Base-by-base conservation (phyloP, 148 eudicot species). In the Oxyria digyna region DNA sequence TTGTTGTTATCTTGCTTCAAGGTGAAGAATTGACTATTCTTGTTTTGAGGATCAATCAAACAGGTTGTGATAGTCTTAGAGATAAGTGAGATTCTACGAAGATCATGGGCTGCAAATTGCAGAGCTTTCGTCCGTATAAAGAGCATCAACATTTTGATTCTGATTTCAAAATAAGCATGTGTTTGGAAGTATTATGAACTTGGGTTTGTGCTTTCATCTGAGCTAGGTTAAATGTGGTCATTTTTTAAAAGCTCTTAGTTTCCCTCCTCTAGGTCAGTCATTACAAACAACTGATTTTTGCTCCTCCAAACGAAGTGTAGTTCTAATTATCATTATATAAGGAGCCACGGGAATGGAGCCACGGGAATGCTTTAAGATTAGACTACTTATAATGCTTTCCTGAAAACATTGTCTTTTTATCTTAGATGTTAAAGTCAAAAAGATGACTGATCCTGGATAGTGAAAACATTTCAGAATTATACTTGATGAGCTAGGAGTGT, bases 221-320 rank as follows among this genome's bases (percentile, higher is more conserved):
- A 24, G 27, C 27, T 27, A 26, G 64, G 64, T 8, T 57, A 26
- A 4, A 59, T 29, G 15, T 29, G 38, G 65, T 59, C 4, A 4
- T 38, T 38, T 5, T 38, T 38, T 4, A 38, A 38, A 38, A 38
- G 41, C 8, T 38, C 8, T 38, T 38, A 33, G 5, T 2, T 33
- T 33, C 5, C n/a, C n/a, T 33, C 37, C 37, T 33, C 9, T 55
- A 33, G 62, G 62, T 11, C 20, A 29, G 9, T 59, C 38, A 31
- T 27, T 31, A 31, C 14, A 14, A 29, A 59, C 20, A 29, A 9
- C 18, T 29, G 38, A 31, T 18, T 59, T 24, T 20, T 59, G 37
- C 65, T 59, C 62, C 62, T 27, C 65, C 65, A 29, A 59, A 31
- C 6, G 31, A 59, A 59, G 65, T 10, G 65, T 59, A 59, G 24